Evolutionary conservation across 2,329 filamentous ascomycete genomes (phyloP).

Genomic region (Monilinia fructicola): DNA sequence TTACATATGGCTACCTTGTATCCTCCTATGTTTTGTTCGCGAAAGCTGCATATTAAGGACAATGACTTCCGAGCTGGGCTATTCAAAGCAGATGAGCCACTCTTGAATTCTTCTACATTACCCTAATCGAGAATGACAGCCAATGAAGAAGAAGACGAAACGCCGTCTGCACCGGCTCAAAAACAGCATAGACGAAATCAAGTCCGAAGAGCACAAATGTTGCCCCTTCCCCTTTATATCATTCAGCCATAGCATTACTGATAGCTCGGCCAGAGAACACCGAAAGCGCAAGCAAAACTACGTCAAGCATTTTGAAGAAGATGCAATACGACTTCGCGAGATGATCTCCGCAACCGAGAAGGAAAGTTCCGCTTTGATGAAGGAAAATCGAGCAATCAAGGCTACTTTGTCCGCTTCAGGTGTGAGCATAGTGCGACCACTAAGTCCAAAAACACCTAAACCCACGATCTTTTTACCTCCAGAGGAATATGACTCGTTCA

Average conservation of each 20-base stretch:
- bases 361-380: conserved; percentile 27
- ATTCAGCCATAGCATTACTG: background rate
- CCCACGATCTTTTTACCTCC: background rate
- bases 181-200: conserved; percentile 37
- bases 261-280: conserved; percentile 32
- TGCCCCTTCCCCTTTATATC: background rate
- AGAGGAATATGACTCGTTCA: background rate
- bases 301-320: conserved; percentile 38
- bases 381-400: conserved; percentile 35
- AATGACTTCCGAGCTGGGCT: background rate
- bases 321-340: conserved; percentile 35
- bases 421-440: background rate
- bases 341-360: conserved; percentile 33
- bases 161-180: conserved; percentile 25
- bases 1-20: background rate
- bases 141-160: conserved; percentile 22
- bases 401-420: conserved; percentile 1
- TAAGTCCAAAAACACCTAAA: background rate
- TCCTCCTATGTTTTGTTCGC: background rate
- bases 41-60: background rate
- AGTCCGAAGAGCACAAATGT: conserved; percentile 40
- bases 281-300: conserved; percentile 38
- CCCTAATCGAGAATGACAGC: conserved; percentile 16
- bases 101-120: background rate
- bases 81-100: background rate